Percentiles rank a stretch among this genome's conserved stretches.
These are phyloP conservation scores for Circinella umbellata DNA, from an alignment of 371 early-diverging fungal genomes.

Conservation along the genomic window DNA sequence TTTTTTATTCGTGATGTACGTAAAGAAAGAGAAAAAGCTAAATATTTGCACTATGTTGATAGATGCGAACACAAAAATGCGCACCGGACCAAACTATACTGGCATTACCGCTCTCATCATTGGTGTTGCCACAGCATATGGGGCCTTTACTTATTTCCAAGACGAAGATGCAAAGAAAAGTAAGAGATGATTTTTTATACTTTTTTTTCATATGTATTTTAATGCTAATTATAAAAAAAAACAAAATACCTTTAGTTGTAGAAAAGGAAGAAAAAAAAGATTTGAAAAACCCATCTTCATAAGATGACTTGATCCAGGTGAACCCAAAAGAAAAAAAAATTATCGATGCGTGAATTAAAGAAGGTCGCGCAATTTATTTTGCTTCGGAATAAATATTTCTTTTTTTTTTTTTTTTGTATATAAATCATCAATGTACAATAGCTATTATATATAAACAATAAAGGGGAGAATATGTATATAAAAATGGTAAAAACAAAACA, in stretches of 20 bases:
- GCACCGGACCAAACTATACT: conserved; percentile 6
- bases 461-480: background rate
- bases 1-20: too few species aligned
- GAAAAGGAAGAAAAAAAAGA: too few species aligned
- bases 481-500: background rate
- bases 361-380: background rate
- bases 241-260: too few species aligned
- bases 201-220: too few species aligned
- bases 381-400: background rate
- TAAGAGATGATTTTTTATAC: too few species aligned
- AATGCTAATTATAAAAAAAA: too few species aligned
- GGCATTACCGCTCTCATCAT: conserved; percentile 4
- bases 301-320: too few species aligned
- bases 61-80: conserved; percentile 13
- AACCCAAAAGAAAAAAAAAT: too few species aligned
- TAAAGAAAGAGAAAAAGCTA: too few species aligned
- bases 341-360: too few species aligned
- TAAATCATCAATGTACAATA: background rate
- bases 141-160: background rate
- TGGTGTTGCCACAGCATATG: conserved; percentile 5
- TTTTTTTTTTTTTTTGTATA: background rate
- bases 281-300: too few species aligned
- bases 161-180: background rate
- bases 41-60: too few species aligned
- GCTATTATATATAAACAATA: background rate